phyloP scores from a whole-genome alignment of 495 filamentous ascomycete species.

The Hypoxylon cercidicola region DNA sequence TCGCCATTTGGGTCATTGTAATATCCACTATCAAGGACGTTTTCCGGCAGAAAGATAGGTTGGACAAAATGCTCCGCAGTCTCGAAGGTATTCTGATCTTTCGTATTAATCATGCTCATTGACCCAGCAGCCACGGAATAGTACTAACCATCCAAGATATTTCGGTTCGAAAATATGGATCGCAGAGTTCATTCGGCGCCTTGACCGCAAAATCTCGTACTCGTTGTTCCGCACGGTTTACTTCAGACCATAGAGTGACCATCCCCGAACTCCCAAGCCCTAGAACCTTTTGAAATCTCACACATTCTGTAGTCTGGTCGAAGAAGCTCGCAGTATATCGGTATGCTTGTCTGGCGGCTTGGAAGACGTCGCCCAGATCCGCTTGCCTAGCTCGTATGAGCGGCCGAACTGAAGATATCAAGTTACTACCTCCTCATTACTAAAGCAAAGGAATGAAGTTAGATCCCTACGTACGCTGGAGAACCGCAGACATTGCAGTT shows the following conservation, averaged over 20 bases:
- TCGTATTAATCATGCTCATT: not conserved
- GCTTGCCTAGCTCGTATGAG: conserved; percentile 12
- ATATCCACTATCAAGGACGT: not conserved
- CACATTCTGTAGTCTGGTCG: not conserved
- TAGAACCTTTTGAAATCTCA: conserved; percentile 19
- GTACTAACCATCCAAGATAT: conserved; percentile 28
- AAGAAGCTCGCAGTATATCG: conserved; percentile 9
- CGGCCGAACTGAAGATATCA: conserved; percentile 14
- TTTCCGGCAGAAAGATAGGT: not conserved
- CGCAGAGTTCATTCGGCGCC: conserved; percentile 4
- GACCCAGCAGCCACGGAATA: not conserved
- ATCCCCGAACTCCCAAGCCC: conserved; percentile 30
- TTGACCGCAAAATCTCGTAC: conserved; percentile 25
- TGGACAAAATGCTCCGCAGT: conserved; percentile 29
- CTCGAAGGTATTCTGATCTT: conserved; percentile 15
- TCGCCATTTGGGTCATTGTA: conserved; percentile 18
- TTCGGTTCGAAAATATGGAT: conserved; percentile 21
- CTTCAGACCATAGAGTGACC: conserved; percentile 18
- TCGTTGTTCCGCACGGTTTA: not conserved
- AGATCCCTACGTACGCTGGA: conserved; percentile 16
- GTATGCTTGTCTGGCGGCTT: conserved; percentile 9
- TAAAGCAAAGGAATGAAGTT: not conserved
- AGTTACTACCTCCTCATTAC: not conserved
- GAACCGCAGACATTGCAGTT: too few relatives aligned
- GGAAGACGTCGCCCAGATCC: conserved; percentile 4